Evolutionary conservation across 495 filamentous ascomycete species (phyloP).

Genomic region (Xylaria longipes): DNA sequence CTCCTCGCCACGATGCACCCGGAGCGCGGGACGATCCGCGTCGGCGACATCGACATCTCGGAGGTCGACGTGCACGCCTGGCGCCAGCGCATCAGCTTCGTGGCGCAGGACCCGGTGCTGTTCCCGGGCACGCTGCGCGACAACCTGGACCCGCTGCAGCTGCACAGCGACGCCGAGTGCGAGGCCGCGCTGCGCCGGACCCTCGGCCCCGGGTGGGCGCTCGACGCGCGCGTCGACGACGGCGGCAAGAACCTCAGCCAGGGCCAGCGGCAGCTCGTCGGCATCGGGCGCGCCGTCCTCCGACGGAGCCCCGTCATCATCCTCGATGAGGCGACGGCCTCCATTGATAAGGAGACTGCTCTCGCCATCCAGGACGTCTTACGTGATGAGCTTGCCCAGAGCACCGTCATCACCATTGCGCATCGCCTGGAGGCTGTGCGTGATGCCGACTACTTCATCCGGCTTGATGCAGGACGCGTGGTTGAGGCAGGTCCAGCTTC

Average conservation of each 20-base stretch:
- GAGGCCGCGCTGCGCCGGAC: constrained; percentile 52
- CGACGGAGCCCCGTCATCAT: constrained; percentile 65
- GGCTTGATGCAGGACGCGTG: constrained; percentile 69
- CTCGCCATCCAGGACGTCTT: constrained; percentile 77
- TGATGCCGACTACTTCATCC: constrained; percentile 74
- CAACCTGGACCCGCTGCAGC: constrained; percentile 60
- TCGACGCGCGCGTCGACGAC: constrained; percentile 56
- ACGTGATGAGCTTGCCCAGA: constrained; percentile 73
- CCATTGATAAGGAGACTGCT: constrained; percentile 81
- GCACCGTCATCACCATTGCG: constrained; percentile 87
- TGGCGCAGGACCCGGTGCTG: constrained; percentile 68
- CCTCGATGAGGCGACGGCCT: constrained; percentile 85
- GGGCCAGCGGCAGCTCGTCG: constrained; percentile 66
- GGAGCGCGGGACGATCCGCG: constrained; percentile 55
- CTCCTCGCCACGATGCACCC: constrained; percentile 61
- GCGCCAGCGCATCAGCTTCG: constrained; percentile 62
- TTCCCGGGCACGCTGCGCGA: constrained; percentile 62
- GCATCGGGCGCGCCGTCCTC: constrained; percentile 64
- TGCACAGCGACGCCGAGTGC: constrained; percentile 55
- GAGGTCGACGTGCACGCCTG: constrained; percentile 60
- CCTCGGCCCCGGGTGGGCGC: constrained; percentile 47
- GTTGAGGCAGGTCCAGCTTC: constrained; percentile 39
- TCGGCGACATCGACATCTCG: constrained; percentile 60
- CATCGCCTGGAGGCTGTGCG: constrained; percentile 83
- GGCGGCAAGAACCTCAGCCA: constrained; percentile 68